Evolutionary conservation across 2,329 filamentous ascomycete species (phyloP).

Genomic region (Cladobotryum mycophilum): DNA sequence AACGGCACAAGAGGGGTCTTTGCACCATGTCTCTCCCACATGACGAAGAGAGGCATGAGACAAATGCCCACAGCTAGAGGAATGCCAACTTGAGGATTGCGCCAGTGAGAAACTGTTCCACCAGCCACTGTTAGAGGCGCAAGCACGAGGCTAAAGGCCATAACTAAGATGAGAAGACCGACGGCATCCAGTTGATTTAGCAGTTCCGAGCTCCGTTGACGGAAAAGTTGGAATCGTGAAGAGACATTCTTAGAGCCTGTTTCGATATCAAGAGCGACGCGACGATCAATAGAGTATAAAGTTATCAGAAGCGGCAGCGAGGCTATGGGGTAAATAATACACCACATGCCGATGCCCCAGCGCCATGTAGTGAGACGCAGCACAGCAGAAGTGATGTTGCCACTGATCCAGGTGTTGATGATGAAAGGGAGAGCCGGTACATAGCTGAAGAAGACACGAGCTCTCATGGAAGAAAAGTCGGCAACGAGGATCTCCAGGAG

Average conservation of each 20-base stretch:
- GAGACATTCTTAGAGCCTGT: neutral
- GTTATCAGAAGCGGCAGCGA: conserved; percentile 47
- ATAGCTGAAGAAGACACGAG: conserved; percentile 56
- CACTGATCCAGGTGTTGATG: conserved; percentile 59
- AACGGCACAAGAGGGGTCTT: conserved; percentile 51
- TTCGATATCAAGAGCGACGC: neutral
- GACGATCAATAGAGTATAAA: conserved; percentile 28
- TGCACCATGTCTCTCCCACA: conserved; percentile 47
- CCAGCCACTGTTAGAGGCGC: conserved; percentile 50
- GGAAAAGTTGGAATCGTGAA: conserved; percentile 1
- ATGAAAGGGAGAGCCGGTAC: conserved; percentile 54
- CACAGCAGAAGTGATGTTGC: conserved; percentile 47
- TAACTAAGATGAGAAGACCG: conserved; percentile 41
- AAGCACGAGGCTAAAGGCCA: conserved; percentile 41
- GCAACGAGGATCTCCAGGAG: conserved; percentile 56
- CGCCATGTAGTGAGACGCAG: conserved; percentile 46
- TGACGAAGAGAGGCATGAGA: conserved; percentile 42
- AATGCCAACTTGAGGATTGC: conserved; percentile 42
- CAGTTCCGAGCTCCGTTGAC: conserved; percentile 36
- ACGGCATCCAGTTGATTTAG: conserved; percentile 51
- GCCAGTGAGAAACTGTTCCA: conserved; percentile 42
- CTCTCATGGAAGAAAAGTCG: conserved; percentile 53
- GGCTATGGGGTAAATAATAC: conserved; percentile 52
- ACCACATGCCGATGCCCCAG: conserved; percentile 61
- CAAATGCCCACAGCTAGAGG: conserved; percentile 46